Evolutionary conservation across 768 basidiomycete species (phyloP), one percentile per base, ranked within the genome.

Genomic region (Boletus vinaceobasis): DNA sequence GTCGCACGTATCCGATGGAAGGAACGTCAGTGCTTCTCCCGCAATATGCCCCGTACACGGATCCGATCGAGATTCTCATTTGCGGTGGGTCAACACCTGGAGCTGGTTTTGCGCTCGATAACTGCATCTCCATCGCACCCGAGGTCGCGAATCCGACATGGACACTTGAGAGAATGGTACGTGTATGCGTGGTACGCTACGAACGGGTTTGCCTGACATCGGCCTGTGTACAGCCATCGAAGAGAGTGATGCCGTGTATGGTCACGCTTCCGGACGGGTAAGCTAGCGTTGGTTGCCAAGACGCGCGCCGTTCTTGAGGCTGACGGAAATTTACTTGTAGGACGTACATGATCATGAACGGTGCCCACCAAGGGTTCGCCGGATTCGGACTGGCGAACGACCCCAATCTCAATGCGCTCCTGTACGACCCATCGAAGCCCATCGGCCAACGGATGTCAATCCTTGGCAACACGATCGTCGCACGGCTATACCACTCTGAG

Each of bases 401-500:
- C 50, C 86, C 87, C 37, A 86, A 89, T 62, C 66, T 83, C 27
- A 73, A 69, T 3, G 88, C 88, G 0, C 57, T 90, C 19, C 76
- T 91, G 6, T 90, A 90, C 58, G 85, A 89, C 63, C 89, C 89
- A 0, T 65, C 79, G 0, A 69, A 78, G 51, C 78, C 89, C 5
- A 60, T 83, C 43, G 74, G 78, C 10, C 78, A 82, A 37, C 84
- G 88, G 33, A 74, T 89, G 58, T 83, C 88, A 9, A 81, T 88
- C 62, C 76, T 88, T 45, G 77, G 77, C 65, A 79, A 68, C 21
- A 90, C 88, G 27, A 87, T 83, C 39, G 82, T 92, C 26, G 80
- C 88, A 1, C 83, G 90, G 15, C 59, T 91, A 67, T 92, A 90
- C 60, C 89, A 90, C 67, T 90, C 89, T 0, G 87, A 84, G 65